Percentiles rank a stretch among this genome's conserved stretches.
phyloP scores from a whole-genome alignment of 1,284 basidiomycete genomes.

The Ganoderma resinaceum region DNA sequence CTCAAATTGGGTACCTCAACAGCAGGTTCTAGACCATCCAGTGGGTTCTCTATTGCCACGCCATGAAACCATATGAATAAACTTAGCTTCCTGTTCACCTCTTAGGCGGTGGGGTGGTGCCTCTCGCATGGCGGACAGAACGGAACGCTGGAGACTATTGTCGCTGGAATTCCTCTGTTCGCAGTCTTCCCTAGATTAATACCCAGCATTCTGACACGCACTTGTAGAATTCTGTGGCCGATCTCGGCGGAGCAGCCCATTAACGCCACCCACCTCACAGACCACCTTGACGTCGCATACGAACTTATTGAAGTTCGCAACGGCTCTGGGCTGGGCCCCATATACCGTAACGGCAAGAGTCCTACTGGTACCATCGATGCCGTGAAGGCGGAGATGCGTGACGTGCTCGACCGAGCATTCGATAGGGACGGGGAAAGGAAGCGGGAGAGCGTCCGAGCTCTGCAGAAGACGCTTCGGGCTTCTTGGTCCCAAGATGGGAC shows the following conservation, averaged over 20 bases:
- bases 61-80: background rate
- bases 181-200: background rate
- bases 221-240: conserved; percentile 35
- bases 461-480: background rate
- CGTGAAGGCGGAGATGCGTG: conserved; percentile 1
- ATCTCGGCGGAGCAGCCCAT: conserved; percentile 33
- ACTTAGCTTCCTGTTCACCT: background rate
- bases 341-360: background rate
- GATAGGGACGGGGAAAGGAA: background rate
- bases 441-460: background rate
- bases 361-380: background rate
- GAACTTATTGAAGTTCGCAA: conserved; percentile 35
- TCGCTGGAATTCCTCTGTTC: conserved; percentile 20
- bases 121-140: conserved; percentile 10
- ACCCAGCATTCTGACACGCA: background rate
- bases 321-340: conserved; percentile 15
- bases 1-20: conserved; percentile 15
- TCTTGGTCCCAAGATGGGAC: conserved; percentile 5
- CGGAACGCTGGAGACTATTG: conserved; percentile 20
- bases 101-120: background rate
- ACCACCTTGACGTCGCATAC: conserved; percentile 32
- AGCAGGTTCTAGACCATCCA: conserved; percentile 9
- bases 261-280: conserved; percentile 29
- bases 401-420: conserved; percentile 2
- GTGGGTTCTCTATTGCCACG: background rate